Conservation (phyloP, 345 rosid genomes). For the Fremontodendron californicum region DNA sequence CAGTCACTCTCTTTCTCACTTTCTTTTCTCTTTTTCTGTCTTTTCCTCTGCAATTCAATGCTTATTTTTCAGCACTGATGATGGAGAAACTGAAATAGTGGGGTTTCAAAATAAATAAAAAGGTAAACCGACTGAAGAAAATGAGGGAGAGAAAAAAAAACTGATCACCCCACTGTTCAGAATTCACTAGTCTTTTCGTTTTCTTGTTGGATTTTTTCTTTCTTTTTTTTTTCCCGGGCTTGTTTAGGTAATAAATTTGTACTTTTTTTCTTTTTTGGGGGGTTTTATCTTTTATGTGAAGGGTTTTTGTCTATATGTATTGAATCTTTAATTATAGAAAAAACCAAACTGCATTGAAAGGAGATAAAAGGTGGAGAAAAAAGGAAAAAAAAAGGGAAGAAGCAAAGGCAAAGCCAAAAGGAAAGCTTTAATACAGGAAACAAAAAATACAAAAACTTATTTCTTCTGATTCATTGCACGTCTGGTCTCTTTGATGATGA, state of each 20-base stretch:
- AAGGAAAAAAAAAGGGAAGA: not conserved
- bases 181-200: not conserved
- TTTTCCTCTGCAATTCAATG: conserved; percentile 25
- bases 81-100: conserved; percentile 22
- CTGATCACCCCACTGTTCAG: not conserved
- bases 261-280: too few relatives aligned
- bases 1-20: not conserved
- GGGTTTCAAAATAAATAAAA: conserved; percentile 5
- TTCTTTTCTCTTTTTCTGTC: conserved; percentile 9
- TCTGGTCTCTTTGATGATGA: conserved; percentile 39
- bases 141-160: too few relatives aligned
- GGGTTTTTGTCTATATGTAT: conserved; percentile 15
- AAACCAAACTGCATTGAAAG: not conserved
- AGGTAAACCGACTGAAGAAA: not conserved
- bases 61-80: conserved; percentile 26
- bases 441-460: conserved; percentile 20
- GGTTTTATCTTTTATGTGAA: too few relatives aligned
- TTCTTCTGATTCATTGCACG: conserved; percentile 26
- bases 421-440: conserved; percentile 6
- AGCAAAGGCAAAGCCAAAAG: not conserved
- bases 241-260: not conserved
- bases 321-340: conserved; percentile 1
- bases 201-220: not conserved
- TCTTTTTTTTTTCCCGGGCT: not conserved
- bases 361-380: not conserved